Base-by-base conservation (phyloP, 306 rosid species). In the Echinosophora koreensis region DNA sequence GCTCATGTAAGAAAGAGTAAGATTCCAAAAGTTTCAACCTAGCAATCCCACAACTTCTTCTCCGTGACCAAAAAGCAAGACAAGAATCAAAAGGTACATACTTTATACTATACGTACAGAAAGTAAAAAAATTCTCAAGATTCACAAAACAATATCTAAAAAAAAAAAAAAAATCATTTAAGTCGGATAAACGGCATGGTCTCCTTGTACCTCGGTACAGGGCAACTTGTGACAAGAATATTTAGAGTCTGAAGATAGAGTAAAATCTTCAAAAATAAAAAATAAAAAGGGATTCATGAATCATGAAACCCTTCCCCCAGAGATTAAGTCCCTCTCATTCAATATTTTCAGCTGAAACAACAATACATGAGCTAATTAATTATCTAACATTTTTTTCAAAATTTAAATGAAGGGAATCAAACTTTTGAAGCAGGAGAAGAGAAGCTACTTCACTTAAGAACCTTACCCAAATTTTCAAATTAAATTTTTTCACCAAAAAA, bases 1-100 rank as follows among this genome's bases (percentile, higher is more conserved):
- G 73, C 42, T 84, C 61, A 71, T 39, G 66, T 44, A 71, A 79
- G 32, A 64, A 72, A 69, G 52, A 76, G 67, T 41, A 66, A 71
- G 37, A 59, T n/a, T 59, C 69, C 14, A 59, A 37, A 75, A 52
- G 78, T 41, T 17, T 71, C 71, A 37, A 72, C 59, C 47, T 17
- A 73, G 74, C 75, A 73, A 47, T 22, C 30, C 65, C 58, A 61
- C 58, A 74, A 52, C 10, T 37, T 52, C 69, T 66, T 67, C 64
- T 54, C 42, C 47, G 6, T 4, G 30, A 74, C 13, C 38, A 58
- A 58, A 55, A 66, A 60, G 77, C 71, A 61, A 52, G 41, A 44
- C 65, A 50, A 38, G 52, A 84, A 56, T 84, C 54, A 66, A 72
- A 71, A 67, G 22, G 14, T 39, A 8, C 71, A 10, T 47, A 30